phyloP scores from a whole-genome alignment of 2,329 filamentous ascomycete genomes.

The Plenodomus biglobosus region DNA sequence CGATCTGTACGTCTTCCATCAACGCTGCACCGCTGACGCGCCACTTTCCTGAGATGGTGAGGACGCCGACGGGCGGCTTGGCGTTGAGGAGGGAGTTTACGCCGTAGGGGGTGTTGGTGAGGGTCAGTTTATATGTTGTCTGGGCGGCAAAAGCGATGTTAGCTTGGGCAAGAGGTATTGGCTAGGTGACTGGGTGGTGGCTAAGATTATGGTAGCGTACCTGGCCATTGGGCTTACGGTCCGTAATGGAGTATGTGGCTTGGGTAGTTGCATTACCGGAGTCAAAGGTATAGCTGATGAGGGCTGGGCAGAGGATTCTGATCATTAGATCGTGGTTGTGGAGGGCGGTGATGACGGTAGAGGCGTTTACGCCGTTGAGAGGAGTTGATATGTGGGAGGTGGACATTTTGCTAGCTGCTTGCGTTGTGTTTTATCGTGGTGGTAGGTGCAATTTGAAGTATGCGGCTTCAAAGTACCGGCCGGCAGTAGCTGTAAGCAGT shows the following conservation, averaged over 20 bases:
- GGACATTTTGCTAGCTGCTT: constrained; percentile 29
- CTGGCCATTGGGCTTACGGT: constrained; percentile 46
- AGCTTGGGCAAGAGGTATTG: background rate
- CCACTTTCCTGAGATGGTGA: constrained; percentile 46
- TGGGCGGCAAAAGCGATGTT: too few species aligned
- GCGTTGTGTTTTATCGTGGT: background rate
- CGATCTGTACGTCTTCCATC: constrained; percentile 45
- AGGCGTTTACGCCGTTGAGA: constrained; percentile 27
- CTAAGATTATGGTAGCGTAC: constrained; percentile 11
- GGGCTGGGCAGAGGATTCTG: constrained; percentile 41
- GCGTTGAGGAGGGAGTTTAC: constrained; percentile 45
- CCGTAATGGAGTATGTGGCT: constrained; percentile 42
- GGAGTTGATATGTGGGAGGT: constrained; percentile 43
- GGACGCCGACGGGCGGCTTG: constrained; percentile 43
- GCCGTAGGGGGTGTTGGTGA: constrained; percentile 40
- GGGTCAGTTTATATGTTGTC: constrained; percentile 47
- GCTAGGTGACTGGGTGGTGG: background rate
- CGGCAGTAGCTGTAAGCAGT: background rate
- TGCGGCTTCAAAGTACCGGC: background rate
- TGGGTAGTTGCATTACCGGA: constrained; percentile 33
- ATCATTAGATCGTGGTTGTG: constrained; percentile 48
- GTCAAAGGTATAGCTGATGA: constrained; percentile 38
- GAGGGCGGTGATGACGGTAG: constrained; percentile 37
- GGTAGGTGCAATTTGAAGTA: background rate
- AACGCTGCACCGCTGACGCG: constrained; percentile 36